phyloP scores from a whole-genome alignment of 768 basidiomycete genomes.

The Hericium alpestre region DNA sequence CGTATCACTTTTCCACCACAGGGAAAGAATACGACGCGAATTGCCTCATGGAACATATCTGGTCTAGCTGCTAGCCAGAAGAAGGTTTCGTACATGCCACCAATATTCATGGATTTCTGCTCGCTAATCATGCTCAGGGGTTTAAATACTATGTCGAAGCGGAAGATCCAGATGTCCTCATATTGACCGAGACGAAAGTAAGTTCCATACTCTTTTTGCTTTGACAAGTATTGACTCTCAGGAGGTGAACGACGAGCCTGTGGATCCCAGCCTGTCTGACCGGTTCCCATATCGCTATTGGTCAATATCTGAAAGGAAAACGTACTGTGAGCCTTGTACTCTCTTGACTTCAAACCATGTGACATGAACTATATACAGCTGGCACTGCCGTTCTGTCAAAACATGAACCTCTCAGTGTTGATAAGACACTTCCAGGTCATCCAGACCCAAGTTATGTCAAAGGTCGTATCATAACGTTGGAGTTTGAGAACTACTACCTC shows the following conservation, averaged over 20 bases:
- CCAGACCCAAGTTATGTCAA: constrained; percentile 53
- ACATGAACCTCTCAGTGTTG: constrained; percentile 54
- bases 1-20: constrained; percentile 47
- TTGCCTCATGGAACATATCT: constrained; percentile 75
- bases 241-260: constrained; percentile 63
- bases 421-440: constrained; percentile 64
- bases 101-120: background rate
- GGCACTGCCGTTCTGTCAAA: constrained; percentile 80
- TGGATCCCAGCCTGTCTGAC: constrained; percentile 42
- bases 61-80: constrained; percentile 66
- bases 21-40: constrained; percentile 33
- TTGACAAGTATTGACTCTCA: background rate
- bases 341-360: background rate
- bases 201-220: background rate
- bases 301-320: constrained; percentile 70
- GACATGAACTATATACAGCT: constrained; percentile 30
- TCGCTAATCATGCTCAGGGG: constrained; percentile 33
- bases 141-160: constrained; percentile 77
- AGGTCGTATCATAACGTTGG: constrained; percentile 74
- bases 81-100: constrained; percentile 38
- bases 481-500: constrained; percentile 60
- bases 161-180: constrained; percentile 76
- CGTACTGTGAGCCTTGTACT: constrained; percentile 44
- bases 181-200: constrained; percentile 83
- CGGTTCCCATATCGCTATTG: constrained; percentile 67